Evolutionary conservation across 1,284 basidiomycete species (phyloP).

Genomic region (Neolentinus lepideus): DNA sequence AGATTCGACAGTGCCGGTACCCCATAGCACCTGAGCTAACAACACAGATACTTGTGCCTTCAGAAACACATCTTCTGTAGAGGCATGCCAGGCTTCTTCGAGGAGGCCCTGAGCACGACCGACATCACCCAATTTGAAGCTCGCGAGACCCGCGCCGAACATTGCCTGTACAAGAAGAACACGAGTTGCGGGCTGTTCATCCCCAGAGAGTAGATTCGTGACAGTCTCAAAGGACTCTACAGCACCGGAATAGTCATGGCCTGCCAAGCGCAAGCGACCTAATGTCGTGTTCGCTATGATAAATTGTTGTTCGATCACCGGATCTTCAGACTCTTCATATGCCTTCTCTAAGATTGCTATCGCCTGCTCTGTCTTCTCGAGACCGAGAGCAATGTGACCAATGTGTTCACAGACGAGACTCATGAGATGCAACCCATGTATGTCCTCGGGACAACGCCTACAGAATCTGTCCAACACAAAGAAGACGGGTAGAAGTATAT

Average conservation of each 20-base stretch:
- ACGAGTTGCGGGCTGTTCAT: constrained; percentile 27
- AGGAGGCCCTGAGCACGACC: constrained; percentile 31
- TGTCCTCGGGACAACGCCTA: constrained; percentile 60
- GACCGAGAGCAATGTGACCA: constrained; percentile 61
- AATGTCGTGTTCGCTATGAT: constrained; percentile 80
- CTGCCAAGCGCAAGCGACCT: constrained; percentile 68
- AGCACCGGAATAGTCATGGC: constrained; percentile 52
- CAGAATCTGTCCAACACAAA: constrained; percentile 78
- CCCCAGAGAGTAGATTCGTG: constrained; percentile 61
- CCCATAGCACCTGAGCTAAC: constrained; percentile 79
- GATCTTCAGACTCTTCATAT: constrained; percentile 85
- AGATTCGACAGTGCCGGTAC: constrained; percentile 66
- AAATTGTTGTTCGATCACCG: constrained; percentile 72
- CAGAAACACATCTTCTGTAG: constrained; percentile 38
- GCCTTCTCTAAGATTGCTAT: constrained; percentile 74
- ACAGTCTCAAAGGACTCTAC: constrained; percentile 69
- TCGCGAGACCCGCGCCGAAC: constrained; percentile 66
- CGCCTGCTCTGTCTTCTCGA: constrained; percentile 53
- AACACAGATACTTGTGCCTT: constrained; percentile 71
- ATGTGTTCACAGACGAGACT: constrained; percentile 84
- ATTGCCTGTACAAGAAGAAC: constrained; percentile 58
- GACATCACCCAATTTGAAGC: constrained; percentile 61
- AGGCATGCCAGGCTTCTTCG: constrained; percentile 57
- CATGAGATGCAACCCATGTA: constrained; percentile 78
- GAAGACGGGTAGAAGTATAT: constrained; percentile 66